Conservation (phyloP, 2,329 filamentous ascomycete genomes). For the Colletotrichum magnum region DNA sequence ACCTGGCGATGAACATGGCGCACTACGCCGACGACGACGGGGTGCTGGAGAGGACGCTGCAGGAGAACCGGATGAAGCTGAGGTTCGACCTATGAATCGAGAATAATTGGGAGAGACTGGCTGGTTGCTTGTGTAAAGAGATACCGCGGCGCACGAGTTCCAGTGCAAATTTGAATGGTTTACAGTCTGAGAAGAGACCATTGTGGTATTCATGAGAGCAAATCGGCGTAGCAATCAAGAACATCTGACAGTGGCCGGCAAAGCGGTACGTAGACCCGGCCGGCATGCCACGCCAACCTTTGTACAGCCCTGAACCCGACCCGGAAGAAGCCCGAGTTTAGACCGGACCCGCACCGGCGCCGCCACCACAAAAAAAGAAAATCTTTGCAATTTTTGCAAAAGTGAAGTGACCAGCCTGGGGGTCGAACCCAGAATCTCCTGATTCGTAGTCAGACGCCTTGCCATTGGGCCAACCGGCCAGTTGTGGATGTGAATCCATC, state of each 20-base stretch:
- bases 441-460: conserved; percentile 59
- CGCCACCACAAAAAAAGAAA: background rate
- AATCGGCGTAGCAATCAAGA: no score
- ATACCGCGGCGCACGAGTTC: no score
- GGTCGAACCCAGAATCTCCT: conserved; percentile 42
- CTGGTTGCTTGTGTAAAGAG: no score
- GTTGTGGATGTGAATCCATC: background rate
- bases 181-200: no score
- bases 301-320: background rate
- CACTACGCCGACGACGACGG: conserved; percentile 70
- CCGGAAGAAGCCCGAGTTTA: background rate
- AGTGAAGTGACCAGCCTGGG: conserved; percentile 37
- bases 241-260: no score
- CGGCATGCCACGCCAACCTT: no score
- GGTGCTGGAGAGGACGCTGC: conserved; percentile 47
- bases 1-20: conserved; percentile 73
- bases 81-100: conserved; percentile 4
- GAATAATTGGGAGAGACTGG: no score
- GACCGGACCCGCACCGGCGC: background rate
- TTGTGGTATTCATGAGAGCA: no score
- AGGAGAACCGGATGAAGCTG: conserved; percentile 19
- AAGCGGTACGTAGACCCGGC: no score
- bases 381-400: background rate
- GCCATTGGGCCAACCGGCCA: conserved; percentile 53
- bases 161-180: no score